Base-by-base conservation (phyloP, 805 yeast genomes). In the Metschnikowia gelsemii region DNA sequence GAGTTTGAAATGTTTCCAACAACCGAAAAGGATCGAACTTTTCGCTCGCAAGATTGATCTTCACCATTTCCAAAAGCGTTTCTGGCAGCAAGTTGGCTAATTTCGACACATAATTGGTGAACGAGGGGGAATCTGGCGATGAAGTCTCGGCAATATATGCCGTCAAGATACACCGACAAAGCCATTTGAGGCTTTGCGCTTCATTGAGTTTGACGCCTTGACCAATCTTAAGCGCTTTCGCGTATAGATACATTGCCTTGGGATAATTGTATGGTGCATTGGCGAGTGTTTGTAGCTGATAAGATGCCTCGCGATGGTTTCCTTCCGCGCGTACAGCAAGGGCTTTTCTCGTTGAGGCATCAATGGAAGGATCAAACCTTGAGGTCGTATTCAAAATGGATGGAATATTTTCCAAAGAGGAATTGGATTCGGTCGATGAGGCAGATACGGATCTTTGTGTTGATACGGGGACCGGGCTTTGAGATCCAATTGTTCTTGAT, bases 221-320 rank as follows among this genome's bases (percentile, higher is more conserved):
- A 0, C 91, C 93, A 42, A 74, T 66, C 36, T 84, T 64, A 18
- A 86, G 61, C 0, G 89, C 83, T 49, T 82, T 58, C 0, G 87
- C 87, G 53, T 84, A 85, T 22, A 83, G 57, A 34, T 79, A 69
- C 82, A 79, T 83, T 1, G 89, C 95, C 36, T 52, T 55, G 1
- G 70, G 64, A 32, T 80, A 77, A 46, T 67, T 70, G 48, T 75
- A 71, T 6, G 87, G 85, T n/a, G 67, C 61, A 40, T 70, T 69
- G 4, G 90, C 84, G 1, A 87, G 84, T 22, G 74, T 68, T 48
- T 78, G 80, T 40, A 86, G 64, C 50, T 81, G 86, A 51, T 80
- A 78, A 1, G 89, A 74, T 3, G 88, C 82, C 52, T 82, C 91
- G 33, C 80, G 72, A 26, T 78, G 73, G 38, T 81, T 76, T 1